Base-by-base conservation (phyloP, 2,329 filamentous ascomycete species). In the Alternaria alternata region DNA sequence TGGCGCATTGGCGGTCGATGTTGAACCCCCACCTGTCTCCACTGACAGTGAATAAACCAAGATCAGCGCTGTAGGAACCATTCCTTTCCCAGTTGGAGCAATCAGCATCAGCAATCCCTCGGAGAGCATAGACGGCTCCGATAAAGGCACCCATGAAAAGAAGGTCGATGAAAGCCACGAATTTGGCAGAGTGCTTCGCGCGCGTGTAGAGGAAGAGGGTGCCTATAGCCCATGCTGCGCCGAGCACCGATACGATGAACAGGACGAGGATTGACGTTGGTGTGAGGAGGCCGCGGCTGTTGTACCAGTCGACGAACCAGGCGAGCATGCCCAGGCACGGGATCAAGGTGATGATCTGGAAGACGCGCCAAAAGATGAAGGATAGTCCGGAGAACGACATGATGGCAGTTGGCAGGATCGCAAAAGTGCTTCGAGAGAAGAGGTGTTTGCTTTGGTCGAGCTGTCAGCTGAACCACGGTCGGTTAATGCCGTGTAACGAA, bases 1-100 rank as follows among this genome's bases (percentile, higher is more conserved):
- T 95, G 51, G 90, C 87, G 81, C 94, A 98, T 5, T 88, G 87
- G 84, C 94, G 94, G 79, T 92, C 85, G 38, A 89, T 78, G 54
- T 85, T 78, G 41, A 89, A 74, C 42, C 84, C 78, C 59, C 87
- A 81, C 8, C 72, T 72, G 57, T 80, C 84, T 36, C 85, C 77
- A 30, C 79, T 81, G 34, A 79, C 67, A 60, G 91, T 86, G 63
- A 92, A 86, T 12, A 85, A 81, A 12, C 90, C 90, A 43, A 93
- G 82, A 49, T 84, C 83, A 39, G 61, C 36, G 54, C 86, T 75
- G 69, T 85, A 85, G 77, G 88, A 88, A 48, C 81, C 79, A 52
- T 80, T 81, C 4, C 65, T 63, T 11, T 74, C 73, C 76, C 92
- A 85, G 75, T 83, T 79, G 18, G 86, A 81, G 85, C 94, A 98